phyloP scores from a whole-genome alignment of 129 eudicot species.

The Mikania micrantha region DNA sequence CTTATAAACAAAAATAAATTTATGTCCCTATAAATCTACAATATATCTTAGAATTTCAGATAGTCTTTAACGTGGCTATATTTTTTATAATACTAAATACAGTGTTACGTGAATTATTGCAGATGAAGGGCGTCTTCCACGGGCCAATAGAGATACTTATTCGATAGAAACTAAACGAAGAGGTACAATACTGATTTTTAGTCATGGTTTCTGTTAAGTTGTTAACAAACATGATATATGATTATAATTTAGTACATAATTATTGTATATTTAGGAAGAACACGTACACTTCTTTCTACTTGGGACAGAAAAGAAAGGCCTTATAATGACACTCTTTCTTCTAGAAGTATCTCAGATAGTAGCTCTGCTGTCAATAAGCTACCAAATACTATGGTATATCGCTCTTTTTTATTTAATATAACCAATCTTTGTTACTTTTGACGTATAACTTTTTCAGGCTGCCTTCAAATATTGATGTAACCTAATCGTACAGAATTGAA shows the following conservation, averaged over 20 bases:
- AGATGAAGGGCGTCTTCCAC: constrained; percentile 62
- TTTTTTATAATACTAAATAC: not conserved
- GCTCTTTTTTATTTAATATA: not conserved
- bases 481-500: not conserved
- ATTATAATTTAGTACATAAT: not conserved
- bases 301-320: constrained; percentile 73
- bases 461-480: not conserved
- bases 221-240: constrained; percentile 12
- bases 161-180: constrained; percentile 43
- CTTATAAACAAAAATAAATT: not conserved
- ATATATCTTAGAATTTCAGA: not conserved
- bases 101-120: constrained; percentile 6
- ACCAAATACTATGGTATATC: constrained; percentile 41
- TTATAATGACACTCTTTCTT: constrained; percentile 39
- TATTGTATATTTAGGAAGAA: constrained; percentile 43
- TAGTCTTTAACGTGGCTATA: not conserved
- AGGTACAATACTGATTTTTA: constrained; percentile 39
- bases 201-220: constrained; percentile 4
- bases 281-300: constrained; percentile 49
- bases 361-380: constrained; percentile 31
- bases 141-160: constrained; percentile 38
- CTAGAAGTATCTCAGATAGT: constrained; percentile 47
- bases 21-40: not conserved
- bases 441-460: not conserved
- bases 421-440: not conserved